These are phyloP conservation scores for Daedaleopsis nitida DNA, from an alignment of 768 basidiomycete genomes.

Conservation along the genomic window DNA sequence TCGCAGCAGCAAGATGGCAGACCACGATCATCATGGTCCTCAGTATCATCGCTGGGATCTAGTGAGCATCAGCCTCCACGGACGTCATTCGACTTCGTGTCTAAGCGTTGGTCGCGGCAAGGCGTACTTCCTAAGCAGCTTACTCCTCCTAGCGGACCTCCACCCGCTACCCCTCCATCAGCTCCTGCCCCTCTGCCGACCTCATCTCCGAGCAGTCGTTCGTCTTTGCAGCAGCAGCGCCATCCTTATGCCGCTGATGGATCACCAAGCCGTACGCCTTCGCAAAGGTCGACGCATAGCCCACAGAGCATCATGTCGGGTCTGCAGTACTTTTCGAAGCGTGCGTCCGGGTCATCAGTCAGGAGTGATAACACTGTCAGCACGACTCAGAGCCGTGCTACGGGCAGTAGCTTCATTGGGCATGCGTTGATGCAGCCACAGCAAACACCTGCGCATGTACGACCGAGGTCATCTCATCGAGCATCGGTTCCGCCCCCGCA, in stretches of 20 bases:
- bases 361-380: constrained; percentile 30
- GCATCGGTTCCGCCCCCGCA: constrained; percentile 71
- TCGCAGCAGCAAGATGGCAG: constrained; percentile 10
- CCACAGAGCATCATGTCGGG: constrained; percentile 28
- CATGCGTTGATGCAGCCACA: constrained; percentile 26
- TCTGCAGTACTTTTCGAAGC: constrained; percentile 31
- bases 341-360: constrained; percentile 29
- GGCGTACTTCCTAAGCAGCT: constrained; percentile 47
- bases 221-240: constrained; percentile 18
- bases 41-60: constrained; percentile 27
- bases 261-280: constrained; percentile 23
- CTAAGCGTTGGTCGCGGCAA: constrained; percentile 36
- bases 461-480: constrained; percentile 44
- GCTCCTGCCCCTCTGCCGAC: constrained; percentile 11
- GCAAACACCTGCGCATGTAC: constrained; percentile 30
- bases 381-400: constrained; percentile 24
- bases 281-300: constrained; percentile 23
- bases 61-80: constrained; percentile 21
- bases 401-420: constrained; percentile 17
- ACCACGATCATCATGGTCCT: constrained; percentile 23
- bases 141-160: constrained; percentile 62
- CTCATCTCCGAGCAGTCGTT: constrained; percentile 12
- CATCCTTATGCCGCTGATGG: constrained; percentile 31
- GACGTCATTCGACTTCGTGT: constrained; percentile 14
- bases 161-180: constrained; percentile 46